A percentile compares a stretch with the other conserved stretches of the same genome.
These are phyloP conservation scores for Endothia cerciana DNA, from an alignment of 2,329 filamentous ascomycete species.

Conservation along the genomic window DNA sequence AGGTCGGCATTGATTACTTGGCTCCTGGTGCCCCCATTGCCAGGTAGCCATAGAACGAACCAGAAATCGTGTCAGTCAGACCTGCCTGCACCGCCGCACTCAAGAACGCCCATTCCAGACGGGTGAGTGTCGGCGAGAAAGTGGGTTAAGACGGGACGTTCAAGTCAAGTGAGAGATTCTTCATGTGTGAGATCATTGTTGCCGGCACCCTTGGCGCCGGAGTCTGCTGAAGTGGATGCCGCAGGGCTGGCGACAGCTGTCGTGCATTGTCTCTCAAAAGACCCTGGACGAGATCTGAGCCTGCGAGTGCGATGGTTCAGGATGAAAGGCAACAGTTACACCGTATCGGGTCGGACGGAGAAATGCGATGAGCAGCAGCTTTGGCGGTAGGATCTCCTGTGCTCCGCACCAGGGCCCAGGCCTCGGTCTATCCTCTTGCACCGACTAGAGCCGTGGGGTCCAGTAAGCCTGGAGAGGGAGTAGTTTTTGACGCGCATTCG, in stretches of 20 bases:
- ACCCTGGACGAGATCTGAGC: not conserved
- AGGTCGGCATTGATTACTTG: not conserved
- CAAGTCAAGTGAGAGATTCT: slow-evolving; percentile 27
- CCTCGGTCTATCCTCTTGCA: not conserved
- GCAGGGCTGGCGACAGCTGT: slow-evolving; percentile 2
- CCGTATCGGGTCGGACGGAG: not conserved
- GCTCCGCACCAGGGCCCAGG: not conserved
- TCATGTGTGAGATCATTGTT: slow-evolving; percentile 24
- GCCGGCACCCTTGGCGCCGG: slow-evolving; percentile 18
- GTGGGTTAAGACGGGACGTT: not conserved
- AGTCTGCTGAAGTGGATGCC: not conserved
- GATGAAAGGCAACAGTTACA: not conserved
- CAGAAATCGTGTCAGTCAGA: not conserved
- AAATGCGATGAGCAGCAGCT: slow-evolving; percentile 4
- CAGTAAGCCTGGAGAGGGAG: not conserved
- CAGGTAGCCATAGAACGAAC: not conserved
- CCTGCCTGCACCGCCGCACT: too few species aligned
- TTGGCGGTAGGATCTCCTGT: not conserved
- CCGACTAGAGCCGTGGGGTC: not conserved
- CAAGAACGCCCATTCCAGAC: not conserved
- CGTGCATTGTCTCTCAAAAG: slow-evolving; percentile 1
- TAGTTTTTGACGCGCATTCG: not conserved
- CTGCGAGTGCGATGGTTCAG: not conserved
- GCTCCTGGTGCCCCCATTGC: not conserved
- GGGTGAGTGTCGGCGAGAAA: too few species aligned